phyloP scores from a whole-genome alignment of 2,329 filamentous ascomycete genomes.

The Nannizziopsis barbatae region DNA sequence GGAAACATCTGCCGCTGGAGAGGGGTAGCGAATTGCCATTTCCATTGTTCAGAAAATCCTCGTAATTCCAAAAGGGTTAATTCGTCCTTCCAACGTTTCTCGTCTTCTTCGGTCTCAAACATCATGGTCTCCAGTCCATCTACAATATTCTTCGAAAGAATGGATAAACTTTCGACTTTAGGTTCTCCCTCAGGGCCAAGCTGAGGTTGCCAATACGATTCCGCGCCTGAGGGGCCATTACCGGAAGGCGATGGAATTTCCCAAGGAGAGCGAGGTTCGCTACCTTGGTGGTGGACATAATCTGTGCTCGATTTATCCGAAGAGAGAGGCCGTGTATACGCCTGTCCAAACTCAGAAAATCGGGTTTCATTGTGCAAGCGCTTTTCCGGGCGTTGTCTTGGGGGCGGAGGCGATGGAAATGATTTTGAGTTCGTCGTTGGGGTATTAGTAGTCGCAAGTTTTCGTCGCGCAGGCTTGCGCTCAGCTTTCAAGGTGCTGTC shows the following conservation, averaged over 20 bases:
- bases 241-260: not conserved
- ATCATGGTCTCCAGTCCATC: slow-evolving; percentile 29
- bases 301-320: slow-evolving; percentile 31
- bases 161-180: slow-evolving; percentile 16
- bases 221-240: not conserved
- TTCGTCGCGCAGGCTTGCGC: slow-evolving; percentile 22
- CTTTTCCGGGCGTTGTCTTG: slow-evolving; percentile 32
- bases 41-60: slow-evolving; percentile 29
- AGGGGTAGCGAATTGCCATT: slow-evolving; percentile 30
- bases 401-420: slow-evolving; percentile 30
- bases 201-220: not conserved
- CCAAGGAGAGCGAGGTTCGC: not conserved
- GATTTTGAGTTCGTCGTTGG: slow-evolving; percentile 20
- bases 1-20: slow-evolving; percentile 30
- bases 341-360: slow-evolving; percentile 18
- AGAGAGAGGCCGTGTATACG: slow-evolving; percentile 27
- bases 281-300: slow-evolving; percentile 15
- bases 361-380: slow-evolving; percentile 16
- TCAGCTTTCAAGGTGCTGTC: slow-evolving; percentile 27
- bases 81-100: slow-evolving; percentile 30
- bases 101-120: slow-evolving; percentile 28
- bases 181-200: not conserved
- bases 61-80: slow-evolving; percentile 27
- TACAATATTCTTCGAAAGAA: slow-evolving; percentile 30
- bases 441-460: slow-evolving; percentile 25